Percentiles rank a stretch among this genome's conserved stretches.
These are phyloP conservation scores for Fusarium sp. DNA, from an alignment of 2,329 filamentous ascomycete species.

Conservation along the genomic window DNA sequence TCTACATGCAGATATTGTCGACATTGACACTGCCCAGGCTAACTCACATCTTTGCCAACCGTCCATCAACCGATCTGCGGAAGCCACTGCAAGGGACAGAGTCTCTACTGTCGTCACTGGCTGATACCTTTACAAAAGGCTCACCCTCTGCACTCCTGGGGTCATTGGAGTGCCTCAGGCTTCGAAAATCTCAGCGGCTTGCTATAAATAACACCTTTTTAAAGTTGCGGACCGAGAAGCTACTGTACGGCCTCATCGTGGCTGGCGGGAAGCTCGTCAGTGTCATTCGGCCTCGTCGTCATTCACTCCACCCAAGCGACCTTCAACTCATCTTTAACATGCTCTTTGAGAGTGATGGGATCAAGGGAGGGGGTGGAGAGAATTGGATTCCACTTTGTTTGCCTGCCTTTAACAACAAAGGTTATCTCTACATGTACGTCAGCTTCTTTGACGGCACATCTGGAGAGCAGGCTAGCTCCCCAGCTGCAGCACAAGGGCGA, in stretches of 20 bases:
- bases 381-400: constrained; percentile 98
- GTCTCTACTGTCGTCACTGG: constrained; percentile 87
- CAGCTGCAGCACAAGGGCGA: constrained; percentile 71
- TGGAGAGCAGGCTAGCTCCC: constrained; percentile 53
- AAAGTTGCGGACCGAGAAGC: constrained; percentile 78
- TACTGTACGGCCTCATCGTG: constrained; percentile 94
- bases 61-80: constrained; percentile 93
- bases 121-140: constrained; percentile 93
- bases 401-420: constrained; percentile 95
- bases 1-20: constrained; percentile 98
- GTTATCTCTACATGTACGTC: constrained; percentile 99
- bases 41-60: constrained; percentile 86
- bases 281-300: constrained; percentile 92
- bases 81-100: constrained; percentile 93
- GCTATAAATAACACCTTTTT: constrained; percentile 89
- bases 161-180: constrained; percentile 90
- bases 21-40: constrained; percentile 91
- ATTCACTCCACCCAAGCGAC: constrained; percentile 95
- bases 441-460: constrained; percentile 81
- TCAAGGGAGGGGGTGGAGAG: constrained; percentile 90
- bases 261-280: constrained; percentile 94
- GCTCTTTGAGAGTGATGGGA: constrained; percentile 94
- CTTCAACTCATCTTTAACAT: constrained; percentile 98
- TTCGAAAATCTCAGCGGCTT: constrained; percentile 88
- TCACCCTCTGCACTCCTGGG: constrained; percentile 90